These are phyloP conservation scores for Lyophyllum atratum DNA, from an alignment of 768 basidiomycete genomes.

Conservation along the genomic window DNA sequence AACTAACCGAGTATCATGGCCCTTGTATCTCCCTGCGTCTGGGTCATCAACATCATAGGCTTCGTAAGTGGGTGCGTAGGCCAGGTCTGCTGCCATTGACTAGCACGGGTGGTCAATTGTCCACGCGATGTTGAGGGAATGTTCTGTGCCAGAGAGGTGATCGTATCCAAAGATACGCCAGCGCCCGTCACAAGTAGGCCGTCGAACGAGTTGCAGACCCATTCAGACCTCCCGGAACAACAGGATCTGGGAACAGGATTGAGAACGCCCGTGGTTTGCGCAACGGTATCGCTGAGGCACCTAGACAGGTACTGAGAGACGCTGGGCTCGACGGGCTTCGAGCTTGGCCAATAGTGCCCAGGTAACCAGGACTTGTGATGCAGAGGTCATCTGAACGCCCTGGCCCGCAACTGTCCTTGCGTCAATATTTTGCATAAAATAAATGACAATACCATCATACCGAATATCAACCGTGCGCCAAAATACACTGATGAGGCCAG, in stretches of 20 bases:
- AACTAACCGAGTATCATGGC: background rate
- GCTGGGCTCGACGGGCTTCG: background rate
- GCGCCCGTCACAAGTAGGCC: background rate
- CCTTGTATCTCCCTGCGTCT: background rate
- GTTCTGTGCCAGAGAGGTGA: background rate
- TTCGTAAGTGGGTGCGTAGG: no score
- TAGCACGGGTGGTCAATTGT: no score
- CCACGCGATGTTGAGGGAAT: background rate
- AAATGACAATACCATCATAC: slow-evolving; percentile 3
- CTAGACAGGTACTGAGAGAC: background rate
- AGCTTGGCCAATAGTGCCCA: background rate
- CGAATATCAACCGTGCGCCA: slow-evolving; percentile 5
- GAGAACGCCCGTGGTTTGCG: background rate
- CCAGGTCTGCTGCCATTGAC: no score
- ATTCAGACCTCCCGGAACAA: no score
- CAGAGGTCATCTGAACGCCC: background rate
- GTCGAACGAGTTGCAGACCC: background rate
- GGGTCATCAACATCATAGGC: background rate
- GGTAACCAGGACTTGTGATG: background rate
- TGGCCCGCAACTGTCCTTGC: background rate
- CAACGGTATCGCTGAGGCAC: background rate
- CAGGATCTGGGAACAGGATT: background rate
- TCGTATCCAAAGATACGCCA: background rate
- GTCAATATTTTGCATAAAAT: background rate
- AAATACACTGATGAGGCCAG: background rate